Percentiles rank a stretch among this genome's conserved stretches.
Evolutionary conservation across 768 basidiomycete genomes (phyloP).

Genomic region (Lentinula detonsa): DNA sequence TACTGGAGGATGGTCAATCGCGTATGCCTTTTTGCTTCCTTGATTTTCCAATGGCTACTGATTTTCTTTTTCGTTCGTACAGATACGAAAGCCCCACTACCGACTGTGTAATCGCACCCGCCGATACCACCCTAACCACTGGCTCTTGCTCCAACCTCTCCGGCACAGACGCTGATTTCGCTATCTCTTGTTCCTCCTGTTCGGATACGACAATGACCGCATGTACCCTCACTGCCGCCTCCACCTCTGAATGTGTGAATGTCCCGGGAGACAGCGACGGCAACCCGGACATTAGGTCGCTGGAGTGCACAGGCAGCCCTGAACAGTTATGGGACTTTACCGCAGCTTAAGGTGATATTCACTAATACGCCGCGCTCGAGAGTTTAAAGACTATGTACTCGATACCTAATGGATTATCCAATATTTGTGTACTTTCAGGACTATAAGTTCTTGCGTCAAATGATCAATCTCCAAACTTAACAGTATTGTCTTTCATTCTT

Average conservation of each 20-base stretch:
- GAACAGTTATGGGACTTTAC: not conserved
- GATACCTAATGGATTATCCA: too few relatives aligned
- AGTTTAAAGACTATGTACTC: too few relatives aligned
- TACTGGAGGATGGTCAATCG: not conserved
- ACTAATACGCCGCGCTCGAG: not conserved
- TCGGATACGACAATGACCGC: not conserved
- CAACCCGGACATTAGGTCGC: not conserved
- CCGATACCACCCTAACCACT: not conserved
- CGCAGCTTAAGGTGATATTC: not conserved
- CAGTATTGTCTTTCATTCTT: too few relatives aligned
- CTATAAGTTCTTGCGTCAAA: too few relatives aligned
- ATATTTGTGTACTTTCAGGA: too few relatives aligned
- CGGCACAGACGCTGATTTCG: not conserved
- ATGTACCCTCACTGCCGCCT: not conserved
- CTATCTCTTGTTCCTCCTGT: not conserved
- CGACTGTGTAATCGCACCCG: not conserved
- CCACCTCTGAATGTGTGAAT: not conserved
- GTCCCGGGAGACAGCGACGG: not conserved
- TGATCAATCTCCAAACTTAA: too few relatives aligned
- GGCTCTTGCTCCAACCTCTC: not conserved
- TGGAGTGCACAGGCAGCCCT: not conserved
- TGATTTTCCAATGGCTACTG: not conserved
- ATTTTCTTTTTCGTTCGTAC: not conserved
- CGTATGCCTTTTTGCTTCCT: not conserved
- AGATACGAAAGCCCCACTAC: not conserved